A percentile compares a stretch with the other conserved stretches of the same genome.
These are phyloP conservation scores for Zea luxurians DNA, from an alignment of 176 grass and related monocot species.

Conservation along the genomic window DNA sequence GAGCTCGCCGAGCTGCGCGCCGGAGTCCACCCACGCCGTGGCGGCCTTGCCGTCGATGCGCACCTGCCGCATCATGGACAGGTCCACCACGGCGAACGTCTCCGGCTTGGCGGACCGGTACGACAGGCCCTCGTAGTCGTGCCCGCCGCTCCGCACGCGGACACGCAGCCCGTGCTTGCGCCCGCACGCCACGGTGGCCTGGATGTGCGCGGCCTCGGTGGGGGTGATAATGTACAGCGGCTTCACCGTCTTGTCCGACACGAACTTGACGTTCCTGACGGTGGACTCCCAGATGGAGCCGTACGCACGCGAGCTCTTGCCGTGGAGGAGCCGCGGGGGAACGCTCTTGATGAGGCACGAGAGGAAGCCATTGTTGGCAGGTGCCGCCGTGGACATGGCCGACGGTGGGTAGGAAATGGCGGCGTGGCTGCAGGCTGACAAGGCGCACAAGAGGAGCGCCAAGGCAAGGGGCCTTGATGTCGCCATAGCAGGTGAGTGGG, in stretches of 20 bases:
- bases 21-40: constrained; percentile 62
- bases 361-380: constrained; percentile 31
- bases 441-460: constrained; percentile 32
- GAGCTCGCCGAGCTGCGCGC: constrained; percentile 58
- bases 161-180: constrained; percentile 29
- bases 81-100: constrained; percentile 52
- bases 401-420: not conserved
- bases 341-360: constrained; percentile 43
- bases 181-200: constrained; percentile 48
- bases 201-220: constrained; percentile 47
- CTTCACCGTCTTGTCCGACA: constrained; percentile 27
- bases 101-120: constrained; percentile 44
- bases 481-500: constrained; percentile 27
- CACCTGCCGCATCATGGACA: constrained; percentile 21
- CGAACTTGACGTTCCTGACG: constrained; percentile 55
- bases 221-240: constrained; percentile 55
- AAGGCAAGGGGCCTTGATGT: constrained; percentile 13
- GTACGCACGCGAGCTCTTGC: constrained; percentile 39
- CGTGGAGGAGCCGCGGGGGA: constrained; percentile 33
- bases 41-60: constrained; percentile 17
- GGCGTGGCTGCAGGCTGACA: constrained; percentile 13
- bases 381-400: not conserved
- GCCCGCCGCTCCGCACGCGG: constrained; percentile 58
- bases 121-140: constrained; percentile 84
- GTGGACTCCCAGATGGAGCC: constrained; percentile 38